Conservation (phyloP, 2,329 filamentous ascomycete genomes). For the Lanzia echinophila region DNA sequence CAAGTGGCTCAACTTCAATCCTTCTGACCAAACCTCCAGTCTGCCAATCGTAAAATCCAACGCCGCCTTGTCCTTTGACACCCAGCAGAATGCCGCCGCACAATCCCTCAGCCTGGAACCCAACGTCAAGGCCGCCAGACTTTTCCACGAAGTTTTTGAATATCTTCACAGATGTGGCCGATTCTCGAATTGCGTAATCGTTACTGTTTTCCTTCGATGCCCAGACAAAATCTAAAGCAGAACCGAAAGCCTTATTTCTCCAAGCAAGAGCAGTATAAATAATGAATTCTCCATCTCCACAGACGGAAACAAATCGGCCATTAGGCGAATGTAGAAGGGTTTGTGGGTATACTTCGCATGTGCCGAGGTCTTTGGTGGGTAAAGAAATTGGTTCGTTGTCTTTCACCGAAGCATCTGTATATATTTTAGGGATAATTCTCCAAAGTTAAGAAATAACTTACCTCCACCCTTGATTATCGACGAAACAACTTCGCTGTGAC, state of each 20-base stretch:
- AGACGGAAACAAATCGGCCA: slow-evolving; percentile 78
- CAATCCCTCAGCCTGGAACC: slow-evolving; percentile 89
- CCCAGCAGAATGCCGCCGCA: slow-evolving; percentile 85
- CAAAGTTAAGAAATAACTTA: slow-evolving; percentile 30
- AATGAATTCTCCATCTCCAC: slow-evolving; percentile 97
- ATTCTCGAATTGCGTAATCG: slow-evolving; percentile 96
- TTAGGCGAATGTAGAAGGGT: slow-evolving; percentile 95
- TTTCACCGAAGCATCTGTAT: slow-evolving; percentile 67
- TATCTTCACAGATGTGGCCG: slow-evolving; percentile 86
- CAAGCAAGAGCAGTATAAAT: slow-evolving; percentile 96
- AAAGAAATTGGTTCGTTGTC: slow-evolving; percentile 83
- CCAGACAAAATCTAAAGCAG: slow-evolving; percentile 94
- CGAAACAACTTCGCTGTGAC: slow-evolving; percentile 90
- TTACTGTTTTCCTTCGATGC: slow-evolving; percentile 96
- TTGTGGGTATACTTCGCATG: slow-evolving; percentile 94
- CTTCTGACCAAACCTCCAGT: slow-evolving; percentile 81
- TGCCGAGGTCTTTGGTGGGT: slow-evolving; percentile 89
- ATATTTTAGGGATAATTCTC: slow-evolving; percentile 25
- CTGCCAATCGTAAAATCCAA: slow-evolving; percentile 96
- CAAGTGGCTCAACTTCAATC: slow-evolving; percentile 70
- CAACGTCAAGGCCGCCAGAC: slow-evolving; percentile 79
- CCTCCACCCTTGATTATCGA: slow-evolving; percentile 87
- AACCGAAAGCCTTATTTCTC: slow-evolving; percentile 96
- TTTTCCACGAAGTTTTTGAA: slow-evolving; percentile 98
- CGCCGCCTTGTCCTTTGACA: slow-evolving; percentile 89